phyloP scores from a whole-genome alignment of 2,329 filamentous ascomycete genomes.

The Talaromyces pinophilus region DNA sequence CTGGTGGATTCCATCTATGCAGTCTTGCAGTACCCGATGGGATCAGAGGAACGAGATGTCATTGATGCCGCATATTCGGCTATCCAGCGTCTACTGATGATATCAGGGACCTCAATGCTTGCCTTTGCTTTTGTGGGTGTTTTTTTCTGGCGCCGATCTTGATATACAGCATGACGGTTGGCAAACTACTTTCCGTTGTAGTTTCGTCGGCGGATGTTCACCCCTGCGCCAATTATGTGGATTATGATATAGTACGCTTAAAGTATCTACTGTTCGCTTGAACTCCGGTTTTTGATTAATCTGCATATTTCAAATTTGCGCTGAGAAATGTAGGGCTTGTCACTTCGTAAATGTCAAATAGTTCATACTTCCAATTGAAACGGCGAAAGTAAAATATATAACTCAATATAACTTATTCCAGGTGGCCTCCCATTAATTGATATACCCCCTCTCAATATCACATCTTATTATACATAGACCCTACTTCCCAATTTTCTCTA shows the following conservation, averaged over 20 bases:
- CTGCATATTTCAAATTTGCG: not conserved
- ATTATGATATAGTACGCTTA: no score
- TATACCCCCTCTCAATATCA: not conserved
- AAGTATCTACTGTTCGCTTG: not conserved
- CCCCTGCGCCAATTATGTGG: not conserved
- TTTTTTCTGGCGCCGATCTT: no score
- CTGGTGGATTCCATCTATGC: no score
- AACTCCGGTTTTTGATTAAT: not conserved
- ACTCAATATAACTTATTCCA: not conserved
- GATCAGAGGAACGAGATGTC: no score
- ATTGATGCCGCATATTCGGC: no score
- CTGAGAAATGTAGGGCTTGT: not conserved
- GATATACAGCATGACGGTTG: no score
- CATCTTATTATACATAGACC: not conserved
- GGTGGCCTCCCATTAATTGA: not conserved
- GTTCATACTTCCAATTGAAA: not conserved
- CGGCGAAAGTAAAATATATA: not conserved
- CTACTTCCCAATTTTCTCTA: not conserved
- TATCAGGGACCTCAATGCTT: no score
- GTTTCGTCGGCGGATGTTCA: no score
- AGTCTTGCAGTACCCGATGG: no score
- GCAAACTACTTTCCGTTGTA: no score
- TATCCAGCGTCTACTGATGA: no score
- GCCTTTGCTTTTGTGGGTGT: no score
- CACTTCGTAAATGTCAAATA: not conserved